A percentile compares a stretch with the other conserved stretches of the same genome.
Conservation (phyloP, 2,329 filamentous ascomycete species). For the Sclerotinia glacialis region DNA sequence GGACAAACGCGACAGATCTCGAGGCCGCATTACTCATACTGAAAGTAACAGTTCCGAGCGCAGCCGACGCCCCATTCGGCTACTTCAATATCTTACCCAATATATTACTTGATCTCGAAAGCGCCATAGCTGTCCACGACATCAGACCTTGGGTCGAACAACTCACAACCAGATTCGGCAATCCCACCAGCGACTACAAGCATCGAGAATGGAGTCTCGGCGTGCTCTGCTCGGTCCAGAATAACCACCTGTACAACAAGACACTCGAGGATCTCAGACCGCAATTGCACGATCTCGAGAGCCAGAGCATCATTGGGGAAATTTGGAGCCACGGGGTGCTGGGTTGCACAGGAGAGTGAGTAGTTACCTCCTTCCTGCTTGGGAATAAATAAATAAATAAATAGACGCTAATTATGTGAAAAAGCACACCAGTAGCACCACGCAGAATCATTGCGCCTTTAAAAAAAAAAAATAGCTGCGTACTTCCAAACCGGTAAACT, state of each 20-base stretch:
- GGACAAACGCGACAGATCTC: neutral
- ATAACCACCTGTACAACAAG: neutral
- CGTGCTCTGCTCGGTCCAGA: neutral
- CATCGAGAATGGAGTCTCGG: neutral
- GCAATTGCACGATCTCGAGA: neutral
- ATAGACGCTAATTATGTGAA: neutral
- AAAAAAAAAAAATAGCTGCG: constrained; percentile 22
- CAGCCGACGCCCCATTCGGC: neutral
- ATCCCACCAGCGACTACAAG: neutral
- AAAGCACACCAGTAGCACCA: constrained; percentile 21
- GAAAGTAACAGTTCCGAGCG: neutral
- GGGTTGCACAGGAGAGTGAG: neutral
- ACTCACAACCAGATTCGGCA: neutral
- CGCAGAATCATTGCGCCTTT: constrained; percentile 22
- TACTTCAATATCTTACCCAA: neutral
- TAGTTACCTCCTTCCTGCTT: too few relatives aligned
- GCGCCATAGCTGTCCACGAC: neutral
- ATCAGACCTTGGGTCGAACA: neutral
- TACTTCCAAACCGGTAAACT: constrained; percentile 26
- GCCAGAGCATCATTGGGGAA: neutral
- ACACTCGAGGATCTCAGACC: neutral
- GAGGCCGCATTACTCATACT: neutral
- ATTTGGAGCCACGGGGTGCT: neutral
- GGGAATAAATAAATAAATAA: neutral
- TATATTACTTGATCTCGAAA: neutral